Conservation (phyloP, 805 yeast genomes). For the Metschnikowia shivogae region DNA sequence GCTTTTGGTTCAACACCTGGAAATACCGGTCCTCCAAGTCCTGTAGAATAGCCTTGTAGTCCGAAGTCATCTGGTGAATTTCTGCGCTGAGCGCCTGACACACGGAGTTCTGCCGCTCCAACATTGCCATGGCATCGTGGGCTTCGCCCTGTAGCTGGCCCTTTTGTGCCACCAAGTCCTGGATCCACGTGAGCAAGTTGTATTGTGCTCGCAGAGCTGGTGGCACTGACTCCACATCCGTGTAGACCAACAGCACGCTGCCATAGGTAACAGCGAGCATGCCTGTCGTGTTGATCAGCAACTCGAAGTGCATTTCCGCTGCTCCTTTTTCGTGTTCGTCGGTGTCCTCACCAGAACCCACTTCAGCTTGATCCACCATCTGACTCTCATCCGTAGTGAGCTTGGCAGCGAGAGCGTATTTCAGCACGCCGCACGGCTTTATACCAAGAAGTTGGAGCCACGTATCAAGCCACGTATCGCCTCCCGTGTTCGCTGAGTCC, state of each 20-base stretch:
- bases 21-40: conserved; percentile 19
- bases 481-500: not conserved
- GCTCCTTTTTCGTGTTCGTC: no score
- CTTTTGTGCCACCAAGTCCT: conserved; percentile 6
- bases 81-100: conserved; percentile 9
- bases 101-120: not conserved
- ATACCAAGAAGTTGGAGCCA: conserved; percentile 3
- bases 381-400: conserved; percentile 18
- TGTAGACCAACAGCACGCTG: conserved; percentile 4
- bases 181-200: conserved; percentile 18
- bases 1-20: conserved; percentile 16
- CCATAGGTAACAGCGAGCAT: conserved; percentile 13
- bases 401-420: conserved; percentile 16
- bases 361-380: no score
- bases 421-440: not conserved
- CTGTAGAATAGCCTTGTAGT: conserved; percentile 12
- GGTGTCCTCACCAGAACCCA: no score
- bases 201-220: conserved; percentile 3
- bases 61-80: conserved; percentile 12
- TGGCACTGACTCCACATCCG: conserved; percentile 8
- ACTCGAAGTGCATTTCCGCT: conserved; percentile 5
- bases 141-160: conserved; percentile 3
- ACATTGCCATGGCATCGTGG: not conserved
- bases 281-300: conserved; percentile 10
- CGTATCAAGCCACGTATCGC: conserved; percentile 19